A percentile compares a stretch with the other conserved stretches of the same genome.
These are phyloP conservation scores for Solanum piurae DNA, from an alignment of 257 asterid species.

Conservation along the genomic window DNA sequence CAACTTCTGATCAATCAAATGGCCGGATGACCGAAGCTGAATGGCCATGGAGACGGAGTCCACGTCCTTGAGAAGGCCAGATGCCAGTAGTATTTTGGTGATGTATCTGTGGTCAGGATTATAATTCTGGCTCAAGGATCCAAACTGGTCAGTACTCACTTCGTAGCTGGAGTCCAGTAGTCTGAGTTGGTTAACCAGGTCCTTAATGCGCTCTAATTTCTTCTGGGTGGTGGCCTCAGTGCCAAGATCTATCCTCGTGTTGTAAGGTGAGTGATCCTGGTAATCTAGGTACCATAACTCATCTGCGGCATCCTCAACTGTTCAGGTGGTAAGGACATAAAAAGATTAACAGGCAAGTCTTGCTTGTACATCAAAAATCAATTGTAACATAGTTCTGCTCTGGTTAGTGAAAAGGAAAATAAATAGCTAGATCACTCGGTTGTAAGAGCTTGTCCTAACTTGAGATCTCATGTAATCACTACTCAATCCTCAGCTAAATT, in stretches of 20 bases:
- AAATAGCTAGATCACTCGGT: not conserved
- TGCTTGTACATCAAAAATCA: conserved; percentile 2
- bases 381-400: not conserved
- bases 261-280: conserved; percentile 23
- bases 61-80: conserved; percentile 54
- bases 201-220: conserved; percentile 33
- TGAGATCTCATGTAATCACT: not conserved
- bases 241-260: conserved; percentile 12
- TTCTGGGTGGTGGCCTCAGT: conserved; percentile 16
- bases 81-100: conserved; percentile 42
- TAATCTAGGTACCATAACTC: conserved; percentile 47
- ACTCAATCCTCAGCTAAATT: not conserved
- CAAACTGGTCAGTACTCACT: conserved; percentile 19
- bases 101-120: conserved; percentile 51
- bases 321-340: conserved; percentile 8
- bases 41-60: conserved; percentile 25
- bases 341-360: conserved; percentile 10
- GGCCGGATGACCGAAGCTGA: conserved; percentile 44
- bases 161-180: conserved; percentile 21
- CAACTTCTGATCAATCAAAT: conserved; percentile 51
- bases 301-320: conserved; percentile 38
- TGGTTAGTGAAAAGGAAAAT: not conserved
- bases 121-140: conserved; percentile 15
- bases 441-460: not conserved
- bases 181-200: conserved; percentile 33